Evolutionary conservation across 1,284 basidiomycete genomes (phyloP).

Genomic region (Pisolithus thermaeus): DNA sequence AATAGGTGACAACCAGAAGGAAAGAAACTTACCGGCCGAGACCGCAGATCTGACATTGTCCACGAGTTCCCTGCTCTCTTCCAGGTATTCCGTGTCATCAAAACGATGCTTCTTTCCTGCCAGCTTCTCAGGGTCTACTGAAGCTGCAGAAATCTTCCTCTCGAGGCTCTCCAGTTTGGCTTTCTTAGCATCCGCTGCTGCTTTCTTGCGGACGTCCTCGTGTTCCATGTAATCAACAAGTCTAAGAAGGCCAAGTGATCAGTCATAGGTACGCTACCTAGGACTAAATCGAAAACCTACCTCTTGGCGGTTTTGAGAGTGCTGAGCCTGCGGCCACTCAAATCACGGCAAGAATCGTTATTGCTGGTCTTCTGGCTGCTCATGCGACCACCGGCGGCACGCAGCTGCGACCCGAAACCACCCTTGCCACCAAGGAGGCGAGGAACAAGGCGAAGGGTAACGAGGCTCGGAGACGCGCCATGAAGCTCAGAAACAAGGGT

Average conservation of each 20-base stretch:
- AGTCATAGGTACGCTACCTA: background rate
- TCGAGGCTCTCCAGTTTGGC: conserved; percentile 85
- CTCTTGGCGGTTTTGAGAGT: conserved; percentile 96
- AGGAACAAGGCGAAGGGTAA: conserved; percentile 63
- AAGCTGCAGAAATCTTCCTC: conserved; percentile 56
- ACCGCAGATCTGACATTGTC: conserved; percentile 93
- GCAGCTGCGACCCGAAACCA: conserved; percentile 93
- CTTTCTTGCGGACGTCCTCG: conserved; percentile 78
- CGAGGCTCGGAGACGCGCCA: conserved; percentile 34
- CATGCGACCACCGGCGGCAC: conserved; percentile 97
- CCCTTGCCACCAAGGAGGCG: conserved; percentile 89
- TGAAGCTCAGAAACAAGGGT: conserved; percentile 43
- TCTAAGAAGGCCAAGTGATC: conserved; percentile 36
- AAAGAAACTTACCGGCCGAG: conserved; percentile 50
- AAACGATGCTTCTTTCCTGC: conserved; percentile 83
- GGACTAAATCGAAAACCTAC: conserved; percentile 36
- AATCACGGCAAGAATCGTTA: conserved; percentile 92
- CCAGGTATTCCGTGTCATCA: conserved; percentile 89
- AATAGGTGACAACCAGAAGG: background rate
- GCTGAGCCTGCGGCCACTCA: conserved; percentile 85
- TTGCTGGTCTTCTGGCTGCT: conserved; percentile 92
- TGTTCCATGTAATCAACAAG: conserved; percentile 86
- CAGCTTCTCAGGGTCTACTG: conserved; percentile 41
- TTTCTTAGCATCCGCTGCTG: conserved; percentile 73
- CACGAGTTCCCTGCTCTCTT: conserved; percentile 88